Evolutionary conservation across 2,329 filamentous ascomycete genomes (phyloP), one percentile per base, ranked within the genome.

Genomic region (Ophiocordyceps sinensis): DNA sequence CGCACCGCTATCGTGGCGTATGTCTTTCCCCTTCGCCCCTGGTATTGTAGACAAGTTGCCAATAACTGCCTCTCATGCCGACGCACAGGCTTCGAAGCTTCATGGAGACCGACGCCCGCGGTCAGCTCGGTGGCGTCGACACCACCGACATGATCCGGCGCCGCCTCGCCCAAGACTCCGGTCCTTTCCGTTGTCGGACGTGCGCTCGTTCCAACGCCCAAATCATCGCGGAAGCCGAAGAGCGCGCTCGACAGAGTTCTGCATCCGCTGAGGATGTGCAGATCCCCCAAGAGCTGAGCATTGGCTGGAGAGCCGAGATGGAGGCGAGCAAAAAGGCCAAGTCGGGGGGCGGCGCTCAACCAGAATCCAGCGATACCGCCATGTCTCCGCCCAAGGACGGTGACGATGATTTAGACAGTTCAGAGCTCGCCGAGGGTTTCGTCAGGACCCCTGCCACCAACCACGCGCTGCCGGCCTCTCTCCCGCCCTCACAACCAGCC

Each of bases 91-190:
- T 96, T 38, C 68, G 91, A 41, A 82, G 77, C 51, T 95, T 95
- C 61, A 96, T 98, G 87, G 87, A 93, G 58, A 88, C 82, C 3
- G 85, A 89, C 50, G 79, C 84, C 9, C 77, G 75, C 51, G 91
- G 91, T 1, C 91, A 96, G 65, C 68, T 98, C 2, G 91, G 91
- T 12, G 91, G 91, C 0, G 68, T 96, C 52, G 88, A 95, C 49
- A 81, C 81, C 4, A 75, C 67, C 23, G 78, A 81, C 15, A 70
- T 68, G 5, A 76, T 84, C 39, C 68, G 89, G 41, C 71, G 71
- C 51, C 66, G 73, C 37, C 73, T 91, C 51, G 91, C 91, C 5
- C 64, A 56, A 37, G 75, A 82, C 52, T 86, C 79, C 45, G 60
- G 61, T 1, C 55, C 50, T 0, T 95, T 79, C 72, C 73, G 64